These are phyloP conservation scores for Bryopsis sp. DNA, from an alignment of 139 green algal genomes.

Conservation along the genomic window DNA sequence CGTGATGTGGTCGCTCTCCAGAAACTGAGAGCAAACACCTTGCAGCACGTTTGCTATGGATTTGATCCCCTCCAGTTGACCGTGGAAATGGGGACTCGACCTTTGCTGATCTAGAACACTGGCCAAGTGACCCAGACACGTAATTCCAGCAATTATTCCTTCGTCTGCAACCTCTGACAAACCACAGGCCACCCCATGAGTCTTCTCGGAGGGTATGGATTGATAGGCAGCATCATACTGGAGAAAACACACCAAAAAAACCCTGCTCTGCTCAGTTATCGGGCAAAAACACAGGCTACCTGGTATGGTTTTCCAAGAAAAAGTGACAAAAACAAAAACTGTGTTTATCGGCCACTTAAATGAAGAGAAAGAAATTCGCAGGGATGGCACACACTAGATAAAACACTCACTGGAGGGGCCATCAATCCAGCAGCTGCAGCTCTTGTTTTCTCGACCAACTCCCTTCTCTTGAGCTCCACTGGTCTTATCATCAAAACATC, in stretches of 20 bases:
- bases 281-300: too few species aligned
- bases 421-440: background rate
- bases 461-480: background rate
- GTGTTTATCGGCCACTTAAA: too few species aligned
- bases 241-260: too few species aligned
- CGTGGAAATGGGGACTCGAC: background rate
- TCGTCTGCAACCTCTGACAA: constrained; percentile 4
- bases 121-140: background rate
- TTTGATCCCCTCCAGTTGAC: background rate
- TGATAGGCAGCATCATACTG: too few species aligned
- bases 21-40: background rate
- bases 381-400: background rate
- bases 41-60: background rate
- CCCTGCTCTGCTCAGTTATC: too few species aligned
- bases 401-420: background rate
- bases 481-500: constrained; percentile 15
- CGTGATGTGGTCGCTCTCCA: constrained; percentile 1
- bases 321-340: background rate
- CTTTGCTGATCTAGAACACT: background rate
- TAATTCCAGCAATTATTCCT: constrained; percentile 1
- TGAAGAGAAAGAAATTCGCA: too few species aligned
- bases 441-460: background rate
- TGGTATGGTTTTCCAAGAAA: background rate
- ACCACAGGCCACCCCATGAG: background rate
- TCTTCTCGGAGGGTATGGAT: too few species aligned